phyloP scores from a whole-genome alignment of 2,329 filamentous ascomycete genomes.

The Sclerotinia spermophila region DNA sequence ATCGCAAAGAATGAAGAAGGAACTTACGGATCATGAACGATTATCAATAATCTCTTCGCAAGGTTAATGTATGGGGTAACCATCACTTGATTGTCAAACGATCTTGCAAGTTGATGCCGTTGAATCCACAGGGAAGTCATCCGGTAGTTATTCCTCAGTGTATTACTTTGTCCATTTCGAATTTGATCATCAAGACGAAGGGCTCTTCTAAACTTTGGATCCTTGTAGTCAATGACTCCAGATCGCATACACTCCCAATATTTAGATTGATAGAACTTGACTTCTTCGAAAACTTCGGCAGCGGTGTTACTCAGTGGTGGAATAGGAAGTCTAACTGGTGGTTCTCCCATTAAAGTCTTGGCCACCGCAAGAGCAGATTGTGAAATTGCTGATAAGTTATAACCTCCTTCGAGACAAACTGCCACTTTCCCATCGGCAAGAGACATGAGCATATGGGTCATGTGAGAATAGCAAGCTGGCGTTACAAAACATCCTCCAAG shows the following conservation, averaged over 20 bases:
- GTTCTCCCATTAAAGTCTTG: slow-evolving; percentile 90
- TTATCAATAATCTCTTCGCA: slow-evolving; percentile 68
- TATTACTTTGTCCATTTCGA: slow-evolving; percentile 69
- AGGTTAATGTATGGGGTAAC: slow-evolving; percentile 69
- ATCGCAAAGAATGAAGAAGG: not conserved
- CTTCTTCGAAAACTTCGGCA: slow-evolving; percentile 52
- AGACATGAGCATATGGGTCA: slow-evolving; percentile 99
- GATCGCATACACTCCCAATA: slow-evolving; percentile 90
- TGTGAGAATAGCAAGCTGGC: slow-evolving; percentile 89
- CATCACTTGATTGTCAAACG: slow-evolving; percentile 82
- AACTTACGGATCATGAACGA: slow-evolving; percentile 85
- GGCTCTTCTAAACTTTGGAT: slow-evolving; percentile 50
- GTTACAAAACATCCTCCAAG: slow-evolving; percentile 91
- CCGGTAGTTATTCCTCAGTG: slow-evolving; percentile 65
- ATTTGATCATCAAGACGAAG: slow-evolving; percentile 76
- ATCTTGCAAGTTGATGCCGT: slow-evolving; percentile 65
- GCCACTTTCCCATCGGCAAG: slow-evolving; percentile 84
- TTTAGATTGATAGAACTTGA: slow-evolving; percentile 58
- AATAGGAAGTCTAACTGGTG: slow-evolving; percentile 63
- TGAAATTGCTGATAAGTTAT: slow-evolving; percentile 90
- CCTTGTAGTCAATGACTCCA: slow-evolving; percentile 53
- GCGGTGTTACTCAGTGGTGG: slow-evolving; percentile 56
- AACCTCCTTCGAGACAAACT: slow-evolving; percentile 92
- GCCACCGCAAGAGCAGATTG: slow-evolving; percentile 89
- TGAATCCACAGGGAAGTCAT: slow-evolving; percentile 82